phyloP scores from a whole-genome alignment of 331 rosid genomes.

The Spiraea crenata region DNA sequence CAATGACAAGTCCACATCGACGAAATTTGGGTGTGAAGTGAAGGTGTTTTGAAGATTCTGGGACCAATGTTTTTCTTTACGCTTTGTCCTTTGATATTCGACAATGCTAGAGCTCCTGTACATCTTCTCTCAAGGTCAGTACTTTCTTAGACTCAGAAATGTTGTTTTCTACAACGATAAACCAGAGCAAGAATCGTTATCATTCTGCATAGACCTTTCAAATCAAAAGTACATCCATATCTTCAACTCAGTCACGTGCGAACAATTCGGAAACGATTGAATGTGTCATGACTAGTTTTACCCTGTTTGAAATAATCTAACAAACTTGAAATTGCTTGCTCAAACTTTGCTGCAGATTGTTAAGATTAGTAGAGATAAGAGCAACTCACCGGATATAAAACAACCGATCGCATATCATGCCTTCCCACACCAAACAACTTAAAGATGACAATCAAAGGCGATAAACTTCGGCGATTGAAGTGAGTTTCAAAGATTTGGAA shows the following conservation, averaged over 20 bases:
- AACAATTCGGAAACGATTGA: background rate
- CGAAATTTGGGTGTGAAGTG: background rate
- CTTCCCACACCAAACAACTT: background rate
- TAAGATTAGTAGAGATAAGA: background rate
- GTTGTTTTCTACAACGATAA: background rate
- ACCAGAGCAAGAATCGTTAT: background rate
- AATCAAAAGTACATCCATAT: background rate
- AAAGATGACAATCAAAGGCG: background rate
- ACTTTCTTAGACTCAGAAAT: background rate
- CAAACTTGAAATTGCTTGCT: background rate
- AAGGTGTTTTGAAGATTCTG: background rate
- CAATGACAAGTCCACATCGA: background rate
- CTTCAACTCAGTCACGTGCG: background rate
- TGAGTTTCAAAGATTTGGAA: background rate
- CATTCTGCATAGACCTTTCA: background rate
- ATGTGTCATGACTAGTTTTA: background rate
- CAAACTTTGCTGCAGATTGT: background rate
- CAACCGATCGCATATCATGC: background rate
- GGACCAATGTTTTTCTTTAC: background rate
- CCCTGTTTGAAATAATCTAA: background rate
- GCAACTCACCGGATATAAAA: background rate
- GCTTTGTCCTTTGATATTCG: background rate
- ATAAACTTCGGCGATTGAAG: background rate
- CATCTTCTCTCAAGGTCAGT: background rate
- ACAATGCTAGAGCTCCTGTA: background rate